Evolutionary conservation across 768 basidiomycete species (phyloP).

Genomic region (Hortiboletus campestris): DNA sequence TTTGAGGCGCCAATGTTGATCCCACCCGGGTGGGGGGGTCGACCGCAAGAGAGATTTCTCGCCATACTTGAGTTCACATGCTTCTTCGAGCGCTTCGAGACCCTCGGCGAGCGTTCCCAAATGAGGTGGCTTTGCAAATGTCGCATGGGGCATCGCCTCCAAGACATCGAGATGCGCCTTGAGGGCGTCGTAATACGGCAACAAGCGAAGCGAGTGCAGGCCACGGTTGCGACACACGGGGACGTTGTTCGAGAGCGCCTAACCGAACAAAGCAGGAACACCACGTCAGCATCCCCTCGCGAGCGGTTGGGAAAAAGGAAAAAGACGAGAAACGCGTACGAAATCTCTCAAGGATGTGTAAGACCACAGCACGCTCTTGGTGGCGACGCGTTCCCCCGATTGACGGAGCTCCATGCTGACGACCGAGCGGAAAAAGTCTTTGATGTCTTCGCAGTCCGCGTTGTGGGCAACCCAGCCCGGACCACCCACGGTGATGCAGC

Average conservation of each 20-base stretch:
- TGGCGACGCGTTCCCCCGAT: constrained; percentile 74
- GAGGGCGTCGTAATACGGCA: constrained; percentile 60
- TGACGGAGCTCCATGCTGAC: constrained; percentile 78
- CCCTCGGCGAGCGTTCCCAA: constrained; percentile 58
- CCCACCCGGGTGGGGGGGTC: constrained; percentile 43
- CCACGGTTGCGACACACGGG: constrained; percentile 63
- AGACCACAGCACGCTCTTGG: constrained; percentile 77
- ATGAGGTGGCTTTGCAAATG: constrained; percentile 66
- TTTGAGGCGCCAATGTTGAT: constrained; percentile 56
- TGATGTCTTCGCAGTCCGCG: constrained; percentile 65
- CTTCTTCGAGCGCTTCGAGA: constrained; percentile 61
- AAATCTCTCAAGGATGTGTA: constrained; percentile 77
- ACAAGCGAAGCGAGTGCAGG: constrained; percentile 61
- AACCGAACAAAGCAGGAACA: neutral
- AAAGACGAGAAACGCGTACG: constrained; percentile 41
- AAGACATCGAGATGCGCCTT: constrained; percentile 61
- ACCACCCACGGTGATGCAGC: constrained; percentile 57
- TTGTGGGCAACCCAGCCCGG: constrained; percentile 71
- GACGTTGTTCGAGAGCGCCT: constrained; percentile 73
- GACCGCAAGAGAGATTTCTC: constrained; percentile 34
- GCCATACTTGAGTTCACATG: constrained; percentile 57
- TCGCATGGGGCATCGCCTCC: constrained; percentile 53
- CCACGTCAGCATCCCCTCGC: constrained; percentile 5
- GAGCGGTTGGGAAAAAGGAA: neutral
- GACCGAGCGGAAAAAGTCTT: constrained; percentile 68